phyloP scores from a whole-genome alignment of 139 green algal species.

The Raphidocelis subcapitata region DNA sequence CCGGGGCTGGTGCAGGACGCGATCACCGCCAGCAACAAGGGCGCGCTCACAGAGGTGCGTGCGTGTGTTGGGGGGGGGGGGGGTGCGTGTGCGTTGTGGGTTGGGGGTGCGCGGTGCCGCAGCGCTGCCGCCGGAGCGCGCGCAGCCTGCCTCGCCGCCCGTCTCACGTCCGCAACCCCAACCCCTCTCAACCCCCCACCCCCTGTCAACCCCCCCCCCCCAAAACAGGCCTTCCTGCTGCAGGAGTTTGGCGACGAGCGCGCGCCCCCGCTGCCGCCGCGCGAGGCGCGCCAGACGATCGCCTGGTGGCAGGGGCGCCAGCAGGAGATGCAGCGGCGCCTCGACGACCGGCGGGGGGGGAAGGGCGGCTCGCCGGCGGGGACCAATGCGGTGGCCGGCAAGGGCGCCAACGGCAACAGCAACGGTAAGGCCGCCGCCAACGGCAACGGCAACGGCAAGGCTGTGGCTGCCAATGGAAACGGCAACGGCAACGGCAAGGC shows the following conservation, averaged over 20 bases:
- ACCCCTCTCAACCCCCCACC: too few relatives aligned
- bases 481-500: not conserved
- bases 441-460: constrained; percentile 7
- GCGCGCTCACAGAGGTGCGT: constrained; percentile 24
- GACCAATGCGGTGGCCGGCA: too few relatives aligned
- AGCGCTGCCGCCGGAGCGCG: too few relatives aligned
- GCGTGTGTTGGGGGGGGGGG: not conserved
- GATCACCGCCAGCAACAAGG: constrained; percentile 13
- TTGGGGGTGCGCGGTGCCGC: constrained; percentile 29
- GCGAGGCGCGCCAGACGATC: constrained; percentile 61
- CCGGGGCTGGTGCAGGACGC: constrained; percentile 7
- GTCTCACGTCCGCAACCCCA: too few relatives aligned
- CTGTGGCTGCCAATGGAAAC: not conserved
- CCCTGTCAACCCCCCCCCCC: constrained; percentile 32
- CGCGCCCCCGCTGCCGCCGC: not conserved
- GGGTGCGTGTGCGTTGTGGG: constrained; percentile 4
- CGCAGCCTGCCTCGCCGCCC: too few relatives aligned
- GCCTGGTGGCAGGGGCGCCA: constrained; percentile 80
- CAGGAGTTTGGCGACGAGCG: constrained; percentile 28
- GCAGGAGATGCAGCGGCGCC: not conserved
- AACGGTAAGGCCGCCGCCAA: constrained; percentile 11
- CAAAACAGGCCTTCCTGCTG: constrained; percentile 73
- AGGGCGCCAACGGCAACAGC: not conserved
- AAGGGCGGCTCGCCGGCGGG: not conserved
- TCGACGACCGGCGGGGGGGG: not conserved